A percentile compares a stretch with the other conserved stretches of the same genome.
phyloP scores from a whole-genome alignment of 1,284 basidiomycete species.

The Microbotryomycetes sp. region DNA sequence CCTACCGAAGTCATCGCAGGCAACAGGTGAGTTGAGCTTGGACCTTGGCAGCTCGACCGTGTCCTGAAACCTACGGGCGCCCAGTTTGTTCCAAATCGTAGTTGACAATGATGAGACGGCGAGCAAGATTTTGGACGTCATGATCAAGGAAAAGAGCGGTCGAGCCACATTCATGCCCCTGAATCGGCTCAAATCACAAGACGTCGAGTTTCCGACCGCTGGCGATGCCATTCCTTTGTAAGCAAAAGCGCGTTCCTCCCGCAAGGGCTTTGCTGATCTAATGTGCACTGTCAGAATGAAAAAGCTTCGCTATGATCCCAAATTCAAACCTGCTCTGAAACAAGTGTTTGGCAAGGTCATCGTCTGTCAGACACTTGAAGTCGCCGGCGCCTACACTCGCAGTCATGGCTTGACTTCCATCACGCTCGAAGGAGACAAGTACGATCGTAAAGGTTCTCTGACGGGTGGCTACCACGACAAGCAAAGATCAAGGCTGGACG shows the following conservation, averaged over 20 bases:
- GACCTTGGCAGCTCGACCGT: neutral
- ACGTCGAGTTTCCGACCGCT: conserved; percentile 56
- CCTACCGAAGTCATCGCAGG: conserved; percentile 93
- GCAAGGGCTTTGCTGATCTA: neutral
- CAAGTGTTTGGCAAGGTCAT: conserved; percentile 99
- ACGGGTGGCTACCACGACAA: conserved; percentile 96
- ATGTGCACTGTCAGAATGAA: conserved; percentile 42
- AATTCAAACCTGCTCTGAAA: conserved; percentile 75
- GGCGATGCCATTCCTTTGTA: conserved; percentile 72
- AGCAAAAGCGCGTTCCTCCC: neutral
- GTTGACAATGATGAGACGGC: conserved; percentile 94
- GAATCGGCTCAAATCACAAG: conserved; percentile 82
- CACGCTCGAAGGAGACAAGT: conserved; percentile 94
- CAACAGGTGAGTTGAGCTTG: conserved; percentile 57
- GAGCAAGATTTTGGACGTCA: conserved; percentile 74
- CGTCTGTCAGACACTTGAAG: conserved; percentile 83
- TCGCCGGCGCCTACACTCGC: conserved; percentile 90
- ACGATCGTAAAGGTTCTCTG: conserved; percentile 89
- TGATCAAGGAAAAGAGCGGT: conserved; percentile 86
- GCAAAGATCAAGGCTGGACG: conserved; percentile 79
- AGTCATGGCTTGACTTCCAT: conserved; percentile 93
- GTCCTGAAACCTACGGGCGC: too few relatives aligned
- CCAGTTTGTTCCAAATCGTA: conserved; percentile 90
- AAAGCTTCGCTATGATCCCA: conserved; percentile 70
- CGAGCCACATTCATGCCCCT: conserved; percentile 98